A percentile compares a stretch with the other conserved stretches of the same genome.
Conservation (phyloP, 805 yeast genomes). For the Torulaspora delbrueckii region DNA sequence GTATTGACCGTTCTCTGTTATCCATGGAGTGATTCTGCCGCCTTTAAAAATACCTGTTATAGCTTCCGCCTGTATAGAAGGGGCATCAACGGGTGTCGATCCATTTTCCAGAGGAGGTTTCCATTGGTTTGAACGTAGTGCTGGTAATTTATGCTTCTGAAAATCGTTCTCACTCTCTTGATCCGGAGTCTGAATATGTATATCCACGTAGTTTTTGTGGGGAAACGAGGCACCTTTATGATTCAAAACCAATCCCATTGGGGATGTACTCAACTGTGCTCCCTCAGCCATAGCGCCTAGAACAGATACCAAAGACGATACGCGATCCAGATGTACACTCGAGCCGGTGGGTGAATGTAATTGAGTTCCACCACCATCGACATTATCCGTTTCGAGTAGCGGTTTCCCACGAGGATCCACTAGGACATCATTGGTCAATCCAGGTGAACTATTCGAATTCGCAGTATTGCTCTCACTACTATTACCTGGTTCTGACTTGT, state of each 20-base stretch:
- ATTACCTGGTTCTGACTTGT: neutral
- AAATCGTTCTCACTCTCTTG: neutral
- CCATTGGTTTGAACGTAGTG: constrained; percentile 6
- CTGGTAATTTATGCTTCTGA: constrained; percentile 1
- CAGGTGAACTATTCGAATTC: constrained; percentile 1
- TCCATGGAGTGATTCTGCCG: constrained; percentile 28
- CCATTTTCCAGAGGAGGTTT: constrained; percentile 12
- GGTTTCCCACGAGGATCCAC: neutral
- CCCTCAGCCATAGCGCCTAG: constrained; percentile 10
- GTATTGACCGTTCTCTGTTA: constrained; percentile 24
- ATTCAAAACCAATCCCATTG: neutral
- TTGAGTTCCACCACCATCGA: neutral
- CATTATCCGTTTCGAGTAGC: neutral
- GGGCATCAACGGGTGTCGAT: constrained; percentile 30
- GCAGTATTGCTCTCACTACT: constrained; percentile 4
- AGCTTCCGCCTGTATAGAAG: constrained; percentile 32
- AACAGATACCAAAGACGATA: constrained; percentile 19
- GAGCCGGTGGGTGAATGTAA: neutral
- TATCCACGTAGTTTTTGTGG: neutral
- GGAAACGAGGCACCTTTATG: neutral
- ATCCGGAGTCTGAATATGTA: neutral
- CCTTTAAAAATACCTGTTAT: constrained; percentile 31
- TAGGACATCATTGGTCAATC: neutral
- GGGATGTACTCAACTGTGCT: neutral
- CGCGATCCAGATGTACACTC: constrained; percentile 8